These are phyloP conservation scores for Talaromyces liani DNA, from an alignment of 495 filamentous ascomycete species.

Conservation along the genomic window DNA sequence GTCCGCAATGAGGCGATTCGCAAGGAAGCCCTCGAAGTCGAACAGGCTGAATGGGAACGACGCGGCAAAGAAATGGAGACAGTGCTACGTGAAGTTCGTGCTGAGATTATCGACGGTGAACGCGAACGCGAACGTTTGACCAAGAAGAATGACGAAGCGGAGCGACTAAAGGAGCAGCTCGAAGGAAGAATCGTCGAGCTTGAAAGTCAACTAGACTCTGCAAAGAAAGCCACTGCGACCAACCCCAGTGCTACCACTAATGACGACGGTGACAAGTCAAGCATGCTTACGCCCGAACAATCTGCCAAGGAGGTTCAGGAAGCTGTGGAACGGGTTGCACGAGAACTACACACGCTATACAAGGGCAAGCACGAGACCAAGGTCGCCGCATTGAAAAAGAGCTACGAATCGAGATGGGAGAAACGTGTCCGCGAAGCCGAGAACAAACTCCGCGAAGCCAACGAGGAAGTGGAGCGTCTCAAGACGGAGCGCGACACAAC, in stretches of 20 bases:
- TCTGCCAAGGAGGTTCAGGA: slow-evolving; percentile 59
- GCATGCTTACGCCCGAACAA: slow-evolving; percentile 23
- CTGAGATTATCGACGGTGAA: slow-evolving; percentile 70
- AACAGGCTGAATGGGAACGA: slow-evolving; percentile 76
- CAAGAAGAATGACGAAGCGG: slow-evolving; percentile 63
- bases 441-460: slow-evolving; percentile 55
- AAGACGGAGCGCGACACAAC: slow-evolving; percentile 55
- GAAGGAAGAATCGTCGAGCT: slow-evolving; percentile 51
- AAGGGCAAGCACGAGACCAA: slow-evolving; percentile 95
- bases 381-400: slow-evolving; percentile 88
- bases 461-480: slow-evolving; percentile 67
- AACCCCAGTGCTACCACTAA: slow-evolving; percentile 11
- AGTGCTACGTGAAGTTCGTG: slow-evolving; percentile 67
- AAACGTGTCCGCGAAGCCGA: slow-evolving; percentile 75
- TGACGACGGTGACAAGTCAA: slow-evolving; percentile 8
- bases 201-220: slow-evolving; percentile 63
- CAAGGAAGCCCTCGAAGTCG: slow-evolving; percentile 63
- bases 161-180: slow-evolving; percentile 59
- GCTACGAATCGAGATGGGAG: slow-evolving; percentile 83
- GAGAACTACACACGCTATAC: slow-evolving; percentile 87
- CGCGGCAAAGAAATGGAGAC: slow-evolving; percentile 77
- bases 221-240: slow-evolving; percentile 41
- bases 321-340: slow-evolving; percentile 84
- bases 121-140: slow-evolving; percentile 67
- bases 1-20: slow-evolving; percentile 63